Evolutionary conservation across 352 stramenopile species (phyloP).

Genomic region (Phytophthora macrochlamydospora): DNA sequence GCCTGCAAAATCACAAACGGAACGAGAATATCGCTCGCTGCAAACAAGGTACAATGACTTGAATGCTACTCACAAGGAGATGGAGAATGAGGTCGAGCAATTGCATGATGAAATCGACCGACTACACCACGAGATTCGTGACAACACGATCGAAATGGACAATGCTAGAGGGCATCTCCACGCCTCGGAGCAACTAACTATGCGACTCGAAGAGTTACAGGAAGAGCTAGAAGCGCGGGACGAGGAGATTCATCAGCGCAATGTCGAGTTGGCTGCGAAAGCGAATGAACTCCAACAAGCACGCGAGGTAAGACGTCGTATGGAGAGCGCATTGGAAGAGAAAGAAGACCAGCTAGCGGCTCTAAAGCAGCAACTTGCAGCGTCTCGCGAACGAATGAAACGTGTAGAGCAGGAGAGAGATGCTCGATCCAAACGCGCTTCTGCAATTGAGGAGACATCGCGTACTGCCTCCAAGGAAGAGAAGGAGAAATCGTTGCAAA

Average conservation of each 20-base stretch:
- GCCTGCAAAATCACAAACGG: background rate
- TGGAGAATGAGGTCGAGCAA: conserved; percentile 22
- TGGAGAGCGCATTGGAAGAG: conserved; percentile 22
- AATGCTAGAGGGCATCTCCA: conserved; percentile 41
- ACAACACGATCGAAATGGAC: conserved; percentile 54
- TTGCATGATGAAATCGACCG: conserved; percentile 2
- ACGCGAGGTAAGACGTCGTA: conserved; percentile 25
- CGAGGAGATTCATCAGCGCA: conserved; percentile 32
- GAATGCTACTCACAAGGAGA: conserved; percentile 19
- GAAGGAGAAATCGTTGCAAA: conserved; percentile 35
- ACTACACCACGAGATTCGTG: conserved; percentile 42
- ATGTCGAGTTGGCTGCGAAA: conserved; percentile 39
- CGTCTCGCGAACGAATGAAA: conserved; percentile 36
- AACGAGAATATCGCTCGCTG: conserved; percentile 48
- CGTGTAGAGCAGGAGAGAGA: conserved; percentile 23
- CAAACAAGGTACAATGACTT: conserved; percentile 37
- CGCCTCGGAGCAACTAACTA: conserved; percentile 46
- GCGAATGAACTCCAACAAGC: conserved; percentile 30
- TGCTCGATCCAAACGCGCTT: conserved; percentile 22
- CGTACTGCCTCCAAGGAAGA: conserved; percentile 28
- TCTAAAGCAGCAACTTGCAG: conserved; percentile 32
- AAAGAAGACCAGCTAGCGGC: conserved; percentile 37
- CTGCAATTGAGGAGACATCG: conserved; percentile 16
- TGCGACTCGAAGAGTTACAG: conserved; percentile 51
- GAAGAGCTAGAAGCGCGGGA: conserved; percentile 37